These are phyloP conservation scores for Colletotrichum liaoningense DNA, from an alignment of 2,329 filamentous ascomycete species.

Conservation along the genomic window DNA sequence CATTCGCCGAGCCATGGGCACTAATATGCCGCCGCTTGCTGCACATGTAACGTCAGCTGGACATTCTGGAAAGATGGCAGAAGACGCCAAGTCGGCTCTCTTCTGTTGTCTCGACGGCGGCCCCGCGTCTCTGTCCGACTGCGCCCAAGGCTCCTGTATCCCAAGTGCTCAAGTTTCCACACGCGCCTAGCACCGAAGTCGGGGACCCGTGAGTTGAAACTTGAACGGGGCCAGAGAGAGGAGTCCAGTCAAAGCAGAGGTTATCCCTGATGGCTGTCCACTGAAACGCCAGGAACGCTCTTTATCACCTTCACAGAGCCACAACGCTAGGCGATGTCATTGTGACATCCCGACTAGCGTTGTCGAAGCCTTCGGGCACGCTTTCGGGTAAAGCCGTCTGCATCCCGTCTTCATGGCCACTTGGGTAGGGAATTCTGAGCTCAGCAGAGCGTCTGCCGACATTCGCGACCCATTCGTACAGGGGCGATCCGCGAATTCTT, in stretches of 20 bases:
- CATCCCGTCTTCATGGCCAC: neutral
- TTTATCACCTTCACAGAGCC: neutral
- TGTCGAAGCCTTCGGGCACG: constrained; percentile 2
- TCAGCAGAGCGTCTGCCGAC: neutral
- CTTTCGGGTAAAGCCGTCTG: constrained; percentile 20
- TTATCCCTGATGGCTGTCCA: neutral
- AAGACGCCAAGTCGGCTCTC: constrained; percentile 3
- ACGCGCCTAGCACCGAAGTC: neutral
- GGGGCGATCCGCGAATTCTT: neutral
- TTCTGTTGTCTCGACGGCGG: neutral
- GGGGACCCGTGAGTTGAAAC: neutral
- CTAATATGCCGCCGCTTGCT: neutral
- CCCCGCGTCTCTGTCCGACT: constrained; percentile 11
- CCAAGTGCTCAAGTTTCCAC: neutral
- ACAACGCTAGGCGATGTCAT: neutral
- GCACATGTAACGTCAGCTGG: constrained; percentile 1
- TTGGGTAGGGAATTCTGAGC: neutral
- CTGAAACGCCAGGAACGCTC: neutral
- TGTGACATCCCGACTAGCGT: constrained; percentile 5
- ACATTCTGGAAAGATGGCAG: constrained; percentile 1
- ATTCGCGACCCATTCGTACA: neutral
- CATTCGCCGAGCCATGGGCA: neutral
- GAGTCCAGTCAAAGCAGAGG: neutral
- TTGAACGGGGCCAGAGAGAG: neutral
- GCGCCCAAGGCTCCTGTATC: neutral